Evolutionary conservation across 768 basidiomycete species (phyloP), one percentile per base, ranked within the genome.

Genomic region (Kwoniella europaea): DNA sequence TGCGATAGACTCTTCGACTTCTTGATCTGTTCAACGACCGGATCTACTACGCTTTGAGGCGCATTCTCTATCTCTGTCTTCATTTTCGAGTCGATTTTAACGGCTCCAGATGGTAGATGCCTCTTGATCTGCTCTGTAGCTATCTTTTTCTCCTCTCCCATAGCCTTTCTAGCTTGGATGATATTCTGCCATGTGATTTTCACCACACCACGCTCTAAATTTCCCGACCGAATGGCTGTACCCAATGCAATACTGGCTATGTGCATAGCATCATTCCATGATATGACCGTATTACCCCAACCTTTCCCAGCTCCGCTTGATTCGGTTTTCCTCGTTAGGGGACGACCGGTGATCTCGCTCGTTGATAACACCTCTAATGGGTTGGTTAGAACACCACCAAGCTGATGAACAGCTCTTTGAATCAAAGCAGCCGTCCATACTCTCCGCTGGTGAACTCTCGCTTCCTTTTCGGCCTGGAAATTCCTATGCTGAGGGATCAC

Each of bases 21-120:
- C 82, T 88, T 92, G 64, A 98, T 76, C 50, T 86, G 86, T 77
- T 94, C 92, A 24, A 95, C 87, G 10, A 94, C 87, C 71, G 91
- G 89, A 79, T 94, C 77, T 0, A 58, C 2, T 20, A 70, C 9
- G 9, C 16, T 53, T 44, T 29, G 54, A 41, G 84, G 79, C 3
- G 67, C 41, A n/a, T 15, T 44, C 50, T 73, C 59, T 35, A 59
- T 57, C 3, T 53, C 57, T 35, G 75, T 84, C 83, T 73, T 61
- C 15, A 63, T 46, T n/a, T 46, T 29, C n/a, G 62, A 12, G n/a
- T 56, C 44, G 13, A 46, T n/a, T n/a, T 54, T 65, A n/a, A 35
- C 44, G 4, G 54, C 22, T 15, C 24, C 29, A 15, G 56, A 57
- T 16, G 57, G 65, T 4, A 65, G 55, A 55, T 73, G 65, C 29